Percentiles rank a stretch among this genome's conserved stretches.
phyloP scores from a whole-genome alignment of 176 grass and related monocot species.

The Aegilops tauschii region DNA sequence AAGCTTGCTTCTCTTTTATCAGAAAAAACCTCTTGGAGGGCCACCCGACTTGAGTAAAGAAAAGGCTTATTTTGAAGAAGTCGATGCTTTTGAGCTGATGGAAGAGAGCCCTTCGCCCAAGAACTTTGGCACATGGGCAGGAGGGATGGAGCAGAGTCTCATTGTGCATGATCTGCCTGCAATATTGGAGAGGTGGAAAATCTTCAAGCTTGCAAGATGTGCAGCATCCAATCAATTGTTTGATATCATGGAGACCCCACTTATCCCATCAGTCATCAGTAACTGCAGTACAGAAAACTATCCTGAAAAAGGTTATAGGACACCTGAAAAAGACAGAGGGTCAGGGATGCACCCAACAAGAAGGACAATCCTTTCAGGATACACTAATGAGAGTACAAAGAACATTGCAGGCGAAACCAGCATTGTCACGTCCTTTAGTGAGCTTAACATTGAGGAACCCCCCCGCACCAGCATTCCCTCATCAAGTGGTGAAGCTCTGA shows the following conservation, averaged over 20 bases:
- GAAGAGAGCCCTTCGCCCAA: conserved; percentile 89
- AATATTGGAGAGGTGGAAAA: conserved; percentile 84
- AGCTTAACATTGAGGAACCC: conserved; percentile 55
- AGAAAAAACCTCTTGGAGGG: conserved; percentile 49
- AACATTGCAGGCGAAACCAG: conserved; percentile 9
- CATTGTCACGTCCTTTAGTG: conserved; percentile 41
- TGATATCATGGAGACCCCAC: conserved; percentile 61
- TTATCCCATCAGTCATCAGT: conserved; percentile 37
- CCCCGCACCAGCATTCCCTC: conserved; percentile 30
- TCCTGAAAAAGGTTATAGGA: conserved; percentile 30
- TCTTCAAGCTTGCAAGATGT: conserved; percentile 57
- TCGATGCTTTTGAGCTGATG: conserved; percentile 77
- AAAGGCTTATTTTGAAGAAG: conserved; percentile 80
- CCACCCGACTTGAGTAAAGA: conserved; percentile 67
- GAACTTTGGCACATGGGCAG: conserved; percentile 60
- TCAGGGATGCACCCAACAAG: conserved; percentile 10
- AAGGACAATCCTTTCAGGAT: conserved; percentile 26
- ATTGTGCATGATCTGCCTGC: conserved; percentile 53
- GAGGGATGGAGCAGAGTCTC: conserved; percentile 40
- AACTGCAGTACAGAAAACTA: conserved; percentile 14
- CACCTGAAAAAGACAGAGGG: conserved; percentile 38
- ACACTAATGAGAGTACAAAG: conserved; percentile 26
- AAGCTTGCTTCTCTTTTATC: conserved; percentile 42
- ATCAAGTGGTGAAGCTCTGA: conserved; percentile 47
- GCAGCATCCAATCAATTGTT: conserved; percentile 43